Percentiles rank a stretch among this genome's conserved stretches.
Conservation (phyloP, 495 filamentous ascomycete species). For the Neurospora terricola region DNA sequence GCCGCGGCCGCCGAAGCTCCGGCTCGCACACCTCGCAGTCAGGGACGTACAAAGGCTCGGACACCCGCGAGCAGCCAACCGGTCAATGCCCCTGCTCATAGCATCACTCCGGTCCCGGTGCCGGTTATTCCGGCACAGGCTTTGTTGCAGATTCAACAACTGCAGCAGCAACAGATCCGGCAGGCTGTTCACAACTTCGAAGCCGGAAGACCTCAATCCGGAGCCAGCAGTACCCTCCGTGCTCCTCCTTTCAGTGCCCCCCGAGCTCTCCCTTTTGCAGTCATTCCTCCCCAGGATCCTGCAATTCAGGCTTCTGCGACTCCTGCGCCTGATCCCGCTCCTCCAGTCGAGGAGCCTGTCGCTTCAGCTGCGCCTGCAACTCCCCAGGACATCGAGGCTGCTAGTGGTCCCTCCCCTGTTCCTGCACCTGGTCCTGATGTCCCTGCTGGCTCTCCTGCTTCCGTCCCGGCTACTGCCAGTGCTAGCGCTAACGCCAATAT, state of each 20-base stretch:
- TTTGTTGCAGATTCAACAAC: background rate
- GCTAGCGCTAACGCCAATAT: background rate
- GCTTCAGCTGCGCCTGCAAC: background rate
- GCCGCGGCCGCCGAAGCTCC: background rate
- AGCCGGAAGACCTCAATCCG: background rate
- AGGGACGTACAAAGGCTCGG: background rate
- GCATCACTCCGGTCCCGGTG: background rate
- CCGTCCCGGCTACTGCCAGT: background rate
- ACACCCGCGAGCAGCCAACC: background rate
- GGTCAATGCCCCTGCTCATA: background rate
- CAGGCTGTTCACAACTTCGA: background rate
- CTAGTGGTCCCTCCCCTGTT: background rate
- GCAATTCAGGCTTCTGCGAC: background rate
- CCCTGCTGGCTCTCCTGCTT: background rate
- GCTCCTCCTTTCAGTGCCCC: background rate
- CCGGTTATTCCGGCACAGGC: background rate
- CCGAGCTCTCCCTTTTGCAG: background rate
- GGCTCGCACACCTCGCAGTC: background rate
- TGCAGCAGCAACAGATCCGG: background rate
- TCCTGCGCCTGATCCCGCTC: background rate
- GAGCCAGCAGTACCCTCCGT: background rate
- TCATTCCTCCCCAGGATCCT: background rate
- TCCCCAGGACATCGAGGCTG: background rate
- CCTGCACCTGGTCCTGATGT: background rate
- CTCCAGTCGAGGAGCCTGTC: background rate